Base-by-base conservation (phyloP, 176 grass and related monocot species). In the Stipa capillata region DNA sequence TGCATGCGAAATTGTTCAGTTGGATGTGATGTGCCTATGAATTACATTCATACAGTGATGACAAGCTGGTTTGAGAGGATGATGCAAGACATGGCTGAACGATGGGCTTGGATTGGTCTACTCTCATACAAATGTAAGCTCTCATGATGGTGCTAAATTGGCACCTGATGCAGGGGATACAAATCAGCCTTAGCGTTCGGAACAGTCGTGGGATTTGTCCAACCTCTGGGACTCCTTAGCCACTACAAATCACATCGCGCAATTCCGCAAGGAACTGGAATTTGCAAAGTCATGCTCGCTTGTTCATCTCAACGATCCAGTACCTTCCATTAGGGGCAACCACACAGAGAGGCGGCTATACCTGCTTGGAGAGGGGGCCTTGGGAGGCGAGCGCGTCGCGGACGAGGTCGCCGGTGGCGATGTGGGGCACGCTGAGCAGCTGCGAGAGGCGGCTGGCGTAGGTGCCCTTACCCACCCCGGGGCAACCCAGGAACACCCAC, bases 401-500 rank as follows among this genome's bases (percentile, higher is more conserved):
- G 34, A 98, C 92, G 65, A 98, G 96, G 87, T 98, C 96, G 10
- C 96, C 96, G 78, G 96, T 98, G 87, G 96, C 85, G 79, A 98
- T 95, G 90, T 98, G 96, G 28, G 96, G 96, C 39, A 94, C 92
- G 65, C 82, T 48, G 50, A 98, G 83, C 5, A 93, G 79, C 84
- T 73, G 88, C 41, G 92, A 93, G 83, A 99, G 96, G 65, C 96
- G 83, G 88, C 96, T 87, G 8, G 96, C 96, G 74, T 99, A 99
- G 73, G 96, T 99, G 17, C 96, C 96, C 84, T 99, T 99, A 11
- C 96, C 96, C 18, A 99, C 96, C 57, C 96, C 96, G 32, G 96
- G 96, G 78, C 92, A 95, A 0, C 96, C 96, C 5, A 99, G 74
- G 79, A 99, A 99, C 80, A 95, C 92, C 92, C 96, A 99, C 85